Evolutionary conservation across 371 early-diverging fungal genomes (phyloP).

Genomic region (Circinella umbellata): DNA sequence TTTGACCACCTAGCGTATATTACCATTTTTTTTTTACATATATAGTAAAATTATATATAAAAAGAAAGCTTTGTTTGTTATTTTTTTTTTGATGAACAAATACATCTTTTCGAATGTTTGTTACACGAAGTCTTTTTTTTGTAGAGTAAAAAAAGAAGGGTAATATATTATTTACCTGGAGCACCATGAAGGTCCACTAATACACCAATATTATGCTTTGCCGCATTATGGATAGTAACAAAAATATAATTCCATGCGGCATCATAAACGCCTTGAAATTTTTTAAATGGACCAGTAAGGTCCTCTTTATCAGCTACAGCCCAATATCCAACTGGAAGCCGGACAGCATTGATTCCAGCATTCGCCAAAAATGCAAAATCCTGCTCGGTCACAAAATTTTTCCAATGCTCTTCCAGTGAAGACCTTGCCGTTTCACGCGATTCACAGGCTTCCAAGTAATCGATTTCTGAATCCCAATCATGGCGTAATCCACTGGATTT

Average conservation of each 20-base stretch:
- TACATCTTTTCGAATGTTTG: no score
- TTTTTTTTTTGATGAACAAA: no score
- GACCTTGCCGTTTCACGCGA: conserved; percentile 41
- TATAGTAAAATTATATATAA: neutral
- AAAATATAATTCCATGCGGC: conserved; percentile 49
- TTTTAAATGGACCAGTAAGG: conserved; percentile 24
- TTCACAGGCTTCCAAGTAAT: conserved; percentile 50
- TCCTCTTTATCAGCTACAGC: conserved; percentile 36
- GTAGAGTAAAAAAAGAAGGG: no score
- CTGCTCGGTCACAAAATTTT: conserved; percentile 60
- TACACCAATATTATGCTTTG: conserved; percentile 60
- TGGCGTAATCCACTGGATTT: conserved; percentile 42
- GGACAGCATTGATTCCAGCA: conserved; percentile 65
- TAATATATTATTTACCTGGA: conserved; percentile 44
- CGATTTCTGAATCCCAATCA: conserved; percentile 34
- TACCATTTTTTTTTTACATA: neutral
- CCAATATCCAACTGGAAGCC: conserved; percentile 76
- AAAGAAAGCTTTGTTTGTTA: no score
- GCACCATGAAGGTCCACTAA: conserved; percentile 73
- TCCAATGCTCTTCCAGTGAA: conserved; percentile 59
- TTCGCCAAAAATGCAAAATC: conserved; percentile 59
- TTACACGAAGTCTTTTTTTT: no score
- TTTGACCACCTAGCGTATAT: conserved; percentile 31
- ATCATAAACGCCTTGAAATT: conserved; percentile 34
- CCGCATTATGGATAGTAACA: conserved; percentile 53